Evolutionary conservation across 345 rosid genomes (phyloP).

Genomic region (Cardiospermum halicacabum): DNA sequence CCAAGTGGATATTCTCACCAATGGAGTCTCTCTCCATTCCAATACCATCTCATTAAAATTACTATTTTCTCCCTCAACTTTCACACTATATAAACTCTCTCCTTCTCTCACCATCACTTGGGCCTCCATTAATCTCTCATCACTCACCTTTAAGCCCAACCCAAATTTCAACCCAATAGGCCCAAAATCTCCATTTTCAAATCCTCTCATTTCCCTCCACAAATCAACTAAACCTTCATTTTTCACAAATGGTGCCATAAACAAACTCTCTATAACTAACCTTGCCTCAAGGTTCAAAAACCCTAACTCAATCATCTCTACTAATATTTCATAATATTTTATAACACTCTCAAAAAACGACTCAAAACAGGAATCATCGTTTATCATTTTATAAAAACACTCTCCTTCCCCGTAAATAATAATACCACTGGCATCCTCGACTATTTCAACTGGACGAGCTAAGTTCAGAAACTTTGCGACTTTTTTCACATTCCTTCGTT

Average conservation of each 20-base stretch:
- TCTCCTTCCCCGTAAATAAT: conserved; percentile 27
- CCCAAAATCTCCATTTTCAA: neutral
- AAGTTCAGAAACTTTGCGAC: conserved; percentile 22
- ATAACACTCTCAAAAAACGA: conserved; percentile 19
- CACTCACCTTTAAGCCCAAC: conserved; percentile 19
- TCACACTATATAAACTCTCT: conserved; percentile 16
- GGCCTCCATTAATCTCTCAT: conserved; percentile 27
- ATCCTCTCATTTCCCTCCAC: conserved; percentile 15
- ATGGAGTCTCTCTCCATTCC: conserved; percentile 22
- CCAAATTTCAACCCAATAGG: neutral
- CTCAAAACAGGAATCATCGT: conserved; percentile 9
- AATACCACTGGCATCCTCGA: conserved; percentile 18
- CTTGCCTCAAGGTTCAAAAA: conserved; percentile 29
- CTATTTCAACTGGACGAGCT: no score
- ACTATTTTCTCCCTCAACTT: conserved; percentile 20
- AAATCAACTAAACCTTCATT: conserved; percentile 3
- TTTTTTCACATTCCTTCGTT: conserved; percentile 15
- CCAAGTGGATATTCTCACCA: conserved; percentile 25
- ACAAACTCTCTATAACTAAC: conserved; percentile 27
- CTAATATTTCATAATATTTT: conserved; percentile 18
- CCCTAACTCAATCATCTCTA: conserved; percentile 27
- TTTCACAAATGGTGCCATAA: conserved; percentile 24
- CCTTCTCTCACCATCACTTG: conserved; percentile 26
- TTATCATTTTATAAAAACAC: conserved; percentile 2
- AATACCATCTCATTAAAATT: conserved; percentile 22